phyloP scores from a whole-genome alignment of 495 filamentous ascomycete species.

The Copromyces sp. region DNA sequence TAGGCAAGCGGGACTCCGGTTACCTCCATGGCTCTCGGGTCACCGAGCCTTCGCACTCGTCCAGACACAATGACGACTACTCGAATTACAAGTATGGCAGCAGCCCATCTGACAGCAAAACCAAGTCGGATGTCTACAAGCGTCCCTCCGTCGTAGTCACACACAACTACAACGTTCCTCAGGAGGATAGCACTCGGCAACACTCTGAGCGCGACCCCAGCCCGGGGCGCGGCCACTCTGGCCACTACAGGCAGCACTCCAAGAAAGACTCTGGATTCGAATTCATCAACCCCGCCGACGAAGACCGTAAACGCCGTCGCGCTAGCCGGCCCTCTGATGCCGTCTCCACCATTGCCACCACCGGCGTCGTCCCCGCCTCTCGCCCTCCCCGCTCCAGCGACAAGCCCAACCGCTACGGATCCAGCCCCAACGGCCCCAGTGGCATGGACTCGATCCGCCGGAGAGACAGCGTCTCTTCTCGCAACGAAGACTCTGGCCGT shows the following conservation, averaged over 20 bases:
- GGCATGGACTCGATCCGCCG: neutral
- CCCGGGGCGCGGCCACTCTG: neutral
- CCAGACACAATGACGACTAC: constrained; percentile 15
- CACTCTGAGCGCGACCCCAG: constrained; percentile 4
- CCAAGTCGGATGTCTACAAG: neutral
- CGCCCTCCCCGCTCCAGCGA: neutral
- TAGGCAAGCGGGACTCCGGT: constrained; percentile 22
- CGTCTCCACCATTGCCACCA: neutral
- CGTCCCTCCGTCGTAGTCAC: neutral
- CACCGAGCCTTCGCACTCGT: constrained; percentile 10
- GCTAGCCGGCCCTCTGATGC: neutral
- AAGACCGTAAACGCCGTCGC: neutral
- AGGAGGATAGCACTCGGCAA: neutral
- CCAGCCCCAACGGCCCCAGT: neutral
- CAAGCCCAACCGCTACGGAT: neutral
- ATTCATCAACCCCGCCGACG: neutral
- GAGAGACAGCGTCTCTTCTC: neutral
- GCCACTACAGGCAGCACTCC: constrained; percentile 6
- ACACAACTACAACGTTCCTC: neutral
- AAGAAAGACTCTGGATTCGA: constrained; percentile 10
- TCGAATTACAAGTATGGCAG: constrained; percentile 1
- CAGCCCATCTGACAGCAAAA: neutral
- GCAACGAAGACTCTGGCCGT: neutral
- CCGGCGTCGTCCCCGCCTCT: neutral
- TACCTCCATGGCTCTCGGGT: constrained; percentile 26